A percentile compares a stretch with the other conserved stretches of the same genome.
Conservation (phyloP, 2,329 filamentous ascomycete genomes). For the Polychaeton citri region DNA sequence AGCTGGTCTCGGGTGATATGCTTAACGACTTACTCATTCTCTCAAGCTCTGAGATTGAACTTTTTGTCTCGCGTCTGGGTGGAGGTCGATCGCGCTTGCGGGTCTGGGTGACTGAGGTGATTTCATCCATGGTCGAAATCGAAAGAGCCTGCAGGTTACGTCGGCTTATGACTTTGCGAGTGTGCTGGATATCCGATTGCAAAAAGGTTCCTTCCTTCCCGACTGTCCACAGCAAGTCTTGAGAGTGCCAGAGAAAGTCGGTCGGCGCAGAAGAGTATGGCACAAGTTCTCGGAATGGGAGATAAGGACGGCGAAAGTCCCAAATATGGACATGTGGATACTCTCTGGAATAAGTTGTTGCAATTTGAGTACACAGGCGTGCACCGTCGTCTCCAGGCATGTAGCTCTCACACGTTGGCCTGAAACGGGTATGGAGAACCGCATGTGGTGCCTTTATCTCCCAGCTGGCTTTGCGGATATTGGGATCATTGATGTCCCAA, state of each 20-base stretch:
- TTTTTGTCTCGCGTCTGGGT: slow-evolving; percentile 15
- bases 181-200: slow-evolving; percentile 49
- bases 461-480: slow-evolving; percentile 45
- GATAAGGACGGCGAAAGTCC: slow-evolving; percentile 48
- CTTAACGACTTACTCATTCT: slow-evolving; percentile 6
- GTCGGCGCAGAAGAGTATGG: slow-evolving; percentile 42
- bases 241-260: slow-evolving; percentile 51
- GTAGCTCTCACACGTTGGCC: slow-evolving; percentile 44
- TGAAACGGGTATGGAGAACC: slow-evolving; percentile 50
- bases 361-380: slow-evolving; percentile 49
- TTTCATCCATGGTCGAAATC: slow-evolving; percentile 44
- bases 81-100: slow-evolving; percentile 21
- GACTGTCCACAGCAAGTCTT: slow-evolving; percentile 52
- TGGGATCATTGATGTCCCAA: slow-evolving; percentile 47
- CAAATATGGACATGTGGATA: slow-evolving; percentile 50
- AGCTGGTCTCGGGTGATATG: slow-evolving; percentile 22
- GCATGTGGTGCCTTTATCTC: slow-evolving; percentile 48
- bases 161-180: slow-evolving; percentile 44
- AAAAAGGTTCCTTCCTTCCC: slow-evolving; percentile 48
- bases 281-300: slow-evolving; percentile 50
- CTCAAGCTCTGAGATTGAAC: not conserved
- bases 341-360: slow-evolving; percentile 48
- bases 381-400: slow-evolving; percentile 37
- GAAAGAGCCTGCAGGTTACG: slow-evolving; percentile 43
- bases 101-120: slow-evolving; percentile 42